Evolutionary conservation across 305 asterid species (phyloP).

Genomic region (Rubia tinctorum): DNA sequence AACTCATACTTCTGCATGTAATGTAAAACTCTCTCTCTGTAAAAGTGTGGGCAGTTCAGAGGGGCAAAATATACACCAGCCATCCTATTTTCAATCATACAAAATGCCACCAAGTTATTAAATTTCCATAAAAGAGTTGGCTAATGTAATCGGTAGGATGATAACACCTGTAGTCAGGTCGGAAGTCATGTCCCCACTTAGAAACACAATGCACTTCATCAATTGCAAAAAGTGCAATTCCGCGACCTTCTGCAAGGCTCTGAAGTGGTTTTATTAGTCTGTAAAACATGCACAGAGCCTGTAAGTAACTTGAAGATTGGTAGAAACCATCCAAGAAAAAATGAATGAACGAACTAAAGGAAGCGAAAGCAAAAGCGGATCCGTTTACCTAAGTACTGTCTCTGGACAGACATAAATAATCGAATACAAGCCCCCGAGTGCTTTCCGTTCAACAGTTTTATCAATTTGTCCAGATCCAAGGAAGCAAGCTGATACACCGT

Average conservation of each 20-base stretch:
- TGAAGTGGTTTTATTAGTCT: constrained; percentile 58
- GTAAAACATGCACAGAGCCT: constrained; percentile 22
- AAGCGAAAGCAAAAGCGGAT: constrained; percentile 8
- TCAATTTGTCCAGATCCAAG: constrained; percentile 79
- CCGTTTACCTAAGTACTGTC: constrained; percentile 55
- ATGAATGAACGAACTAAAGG: neutral
- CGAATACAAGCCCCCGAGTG: constrained; percentile 55
- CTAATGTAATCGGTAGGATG: neutral
- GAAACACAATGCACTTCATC: constrained; percentile 84
- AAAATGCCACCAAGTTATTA: neutral
- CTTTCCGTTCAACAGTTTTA: constrained; percentile 62
- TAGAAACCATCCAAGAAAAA: constrained; percentile 7
- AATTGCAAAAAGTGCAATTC: constrained; percentile 70
- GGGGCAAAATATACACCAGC: neutral
- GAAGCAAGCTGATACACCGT: constrained; percentile 76
- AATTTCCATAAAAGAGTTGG: neutral
- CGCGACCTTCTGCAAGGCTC: constrained; percentile 55
- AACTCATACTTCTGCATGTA: neutral
- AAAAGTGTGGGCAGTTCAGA: neutral
- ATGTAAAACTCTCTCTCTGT: neutral
- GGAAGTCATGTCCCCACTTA: constrained; percentile 88
- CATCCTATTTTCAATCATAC: neutral
- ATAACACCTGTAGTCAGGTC: constrained; percentile 68
- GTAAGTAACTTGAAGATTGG: constrained; percentile 9
- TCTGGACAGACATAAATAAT: constrained; percentile 76